phyloP scores from a whole-genome alignment of 768 basidiomycete genomes.

The Boletus sp. region DNA sequence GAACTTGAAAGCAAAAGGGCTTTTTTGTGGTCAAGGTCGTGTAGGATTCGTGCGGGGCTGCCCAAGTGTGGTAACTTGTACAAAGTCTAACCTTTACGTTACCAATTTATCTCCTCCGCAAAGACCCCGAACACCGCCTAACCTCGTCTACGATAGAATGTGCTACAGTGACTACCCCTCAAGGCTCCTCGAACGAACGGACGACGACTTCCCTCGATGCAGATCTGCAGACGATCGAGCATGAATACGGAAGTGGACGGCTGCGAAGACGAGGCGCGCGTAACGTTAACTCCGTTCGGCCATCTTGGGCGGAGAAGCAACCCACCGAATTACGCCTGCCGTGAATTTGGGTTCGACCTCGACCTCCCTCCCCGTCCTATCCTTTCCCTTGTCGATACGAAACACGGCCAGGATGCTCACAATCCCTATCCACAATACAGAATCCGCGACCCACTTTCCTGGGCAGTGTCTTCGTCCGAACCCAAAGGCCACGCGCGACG shows the following conservation, averaged over 20 bases:
- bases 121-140: slow-evolving; percentile 25
- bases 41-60: not conserved
- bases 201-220: slow-evolving; percentile 20
- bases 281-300: slow-evolving; percentile 13
- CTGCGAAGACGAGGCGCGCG: slow-evolving; percentile 18
- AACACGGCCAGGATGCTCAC: slow-evolving; percentile 29
- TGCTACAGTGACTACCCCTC: slow-evolving; percentile 5
- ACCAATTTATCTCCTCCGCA: slow-evolving; percentile 15
- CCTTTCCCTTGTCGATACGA: slow-evolving; percentile 22
- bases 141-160: not conserved
- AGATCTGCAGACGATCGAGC: slow-evolving; percentile 31
- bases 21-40: slow-evolving; percentile 16
- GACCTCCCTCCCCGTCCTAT: slow-evolving; percentile 21
- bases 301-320: slow-evolving; percentile 5
- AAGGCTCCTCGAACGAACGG: slow-evolving; percentile 14
- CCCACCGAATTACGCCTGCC: slow-evolving; percentile 33
- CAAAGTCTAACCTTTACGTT: slow-evolving; percentile 19
- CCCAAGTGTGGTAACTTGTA: not conserved
- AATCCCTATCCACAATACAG: slow-evolving; percentile 31
- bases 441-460: slow-evolving; percentile 33
- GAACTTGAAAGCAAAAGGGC: not conserved
- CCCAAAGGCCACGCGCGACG: slow-evolving; percentile 28
- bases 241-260: slow-evolving; percentile 31
- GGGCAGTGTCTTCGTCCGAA: slow-evolving; percentile 33
- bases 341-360: slow-evolving; percentile 31